Conservation (phyloP, 345 rosid species). For the Trapa bicornis region DNA sequence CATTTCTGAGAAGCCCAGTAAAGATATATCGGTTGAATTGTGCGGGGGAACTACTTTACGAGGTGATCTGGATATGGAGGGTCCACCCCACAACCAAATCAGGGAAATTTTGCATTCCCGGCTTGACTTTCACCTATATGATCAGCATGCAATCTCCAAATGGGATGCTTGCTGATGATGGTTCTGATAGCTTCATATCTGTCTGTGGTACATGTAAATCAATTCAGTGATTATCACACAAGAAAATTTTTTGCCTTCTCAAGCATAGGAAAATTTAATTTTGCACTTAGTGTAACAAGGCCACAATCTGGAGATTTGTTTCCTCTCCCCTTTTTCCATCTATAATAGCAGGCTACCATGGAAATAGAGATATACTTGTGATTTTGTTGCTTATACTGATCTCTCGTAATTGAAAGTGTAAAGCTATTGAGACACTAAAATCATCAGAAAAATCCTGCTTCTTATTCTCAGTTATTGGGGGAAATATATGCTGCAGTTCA, state of each 20-base stretch:
- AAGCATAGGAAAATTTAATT: background rate
- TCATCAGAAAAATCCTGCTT: background rate
- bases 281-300: background rate
- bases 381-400: background rate
- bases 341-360: background rate
- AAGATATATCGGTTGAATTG: slow-evolving; percentile 11
- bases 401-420: background rate
- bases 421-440: background rate
- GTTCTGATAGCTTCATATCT: background rate
- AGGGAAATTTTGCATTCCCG: background rate
- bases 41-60: slow-evolving; percentile 5
- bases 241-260: background rate
- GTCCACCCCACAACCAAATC: background rate
- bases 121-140: slow-evolving; percentile 3
- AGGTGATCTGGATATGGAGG: background rate
- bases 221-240: background rate
- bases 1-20: slow-evolving; percentile 13
- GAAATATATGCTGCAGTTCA: background rate
- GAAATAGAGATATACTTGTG: background rate
- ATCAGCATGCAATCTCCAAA: slow-evolving; percentile 22
- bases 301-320: background rate
- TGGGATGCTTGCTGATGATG: slow-evolving; percentile 25
- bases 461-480: background rate
- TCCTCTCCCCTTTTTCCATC: background rate
- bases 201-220: background rate